Base-by-base conservation (phyloP, 108 stramenopile genomes). In the Phaeodactylum tricornutum region DNA sequence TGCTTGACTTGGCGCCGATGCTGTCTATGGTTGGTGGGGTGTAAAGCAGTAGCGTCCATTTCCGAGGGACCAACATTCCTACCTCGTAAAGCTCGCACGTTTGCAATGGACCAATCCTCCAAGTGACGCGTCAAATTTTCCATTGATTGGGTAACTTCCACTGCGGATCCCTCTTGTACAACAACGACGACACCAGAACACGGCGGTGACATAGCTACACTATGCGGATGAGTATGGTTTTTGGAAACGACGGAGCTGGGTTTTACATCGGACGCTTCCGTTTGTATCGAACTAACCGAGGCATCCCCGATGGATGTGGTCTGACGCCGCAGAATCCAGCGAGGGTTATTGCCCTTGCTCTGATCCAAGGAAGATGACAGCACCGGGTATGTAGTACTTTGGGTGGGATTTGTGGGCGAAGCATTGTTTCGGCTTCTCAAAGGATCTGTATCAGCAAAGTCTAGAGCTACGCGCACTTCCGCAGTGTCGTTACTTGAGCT, bases 61-160 rank as follows among this genome's bases (percentile, higher is more conserved):
- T 20, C 38, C 2, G 38, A 40, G 4, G 7, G 7, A 3, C 38
- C 15, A 26, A 22, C 44, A 26, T 45, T 45, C 5, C 22, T 45
- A 27, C 44, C n/a, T 26, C 44, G 44, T 26, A 45, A 45, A 4
- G 44, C 44, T n/a, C 25, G 20, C n/a, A 45, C n/a, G 17, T 45
- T 16, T 3, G 44, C 27, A 6, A 45, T n/a, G 4, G 19, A 21
- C 44, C 44, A 45, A 4, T 23, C 24, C 22, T 45, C 44, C 44
- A 45, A 27, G 4, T 26, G 15, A 21, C 25, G 24, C 15, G 21
- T 26, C 24, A 45, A n/a, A 21, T 4, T 7, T 4, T 45, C 25
- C 5, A 45, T 45, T 16, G 44, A 20, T 26, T 26, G 25, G 3
- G 44, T 14, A 11, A 14, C 33, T 34, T 34, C 14, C 33, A 14